These are phyloP conservation scores for Trichoderma hamatum DNA, from an alignment of 2,329 filamentous ascomycete genomes.

Conservation along the genomic window DNA sequence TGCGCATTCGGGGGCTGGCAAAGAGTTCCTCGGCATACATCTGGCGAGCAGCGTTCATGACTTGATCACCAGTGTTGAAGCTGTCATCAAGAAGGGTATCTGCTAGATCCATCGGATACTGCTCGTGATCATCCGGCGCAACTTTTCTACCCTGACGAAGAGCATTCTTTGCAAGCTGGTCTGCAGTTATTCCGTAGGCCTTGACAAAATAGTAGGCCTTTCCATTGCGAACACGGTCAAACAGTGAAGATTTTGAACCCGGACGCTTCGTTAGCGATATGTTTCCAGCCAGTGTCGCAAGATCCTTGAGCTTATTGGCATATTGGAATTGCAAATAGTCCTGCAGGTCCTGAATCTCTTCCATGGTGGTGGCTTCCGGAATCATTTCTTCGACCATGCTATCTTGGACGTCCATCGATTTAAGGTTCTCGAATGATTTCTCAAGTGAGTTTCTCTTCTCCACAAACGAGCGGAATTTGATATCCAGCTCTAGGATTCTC, in stretches of 20 bases:
- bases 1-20: slow-evolving; percentile 85
- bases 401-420: slow-evolving; percentile 67
- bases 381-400: slow-evolving; percentile 80
- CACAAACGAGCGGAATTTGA: slow-evolving; percentile 90
- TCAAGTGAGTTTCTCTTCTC: slow-evolving; percentile 89
- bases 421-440: slow-evolving; percentile 75
- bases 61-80: slow-evolving; percentile 74
- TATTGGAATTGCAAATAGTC: slow-evolving; percentile 98
- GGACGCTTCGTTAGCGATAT: slow-evolving; percentile 75
- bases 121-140: slow-evolving; percentile 80
- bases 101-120: slow-evolving; percentile 82
- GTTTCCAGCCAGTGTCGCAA: slow-evolving; percentile 65
- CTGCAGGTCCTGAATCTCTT: slow-evolving; percentile 94
- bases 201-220: slow-evolving; percentile 81
- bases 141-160: slow-evolving; percentile 76
- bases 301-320: slow-evolving; percentile 77
- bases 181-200: slow-evolving; percentile 86
- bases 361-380: slow-evolving; percentile 78
- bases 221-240: slow-evolving; percentile 80
- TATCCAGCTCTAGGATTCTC: slow-evolving; percentile 91
- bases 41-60: slow-evolving; percentile 77
- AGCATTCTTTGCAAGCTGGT: slow-evolving; percentile 85
- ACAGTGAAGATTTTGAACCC: slow-evolving; percentile 77
- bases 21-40: slow-evolving; percentile 92
- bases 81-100: slow-evolving; percentile 74